A percentile compares a stretch with the other conserved stretches of the same genome.
Conservation (phyloP, 768 basidiomycete genomes). For the Suillus ampliporus region DNA sequence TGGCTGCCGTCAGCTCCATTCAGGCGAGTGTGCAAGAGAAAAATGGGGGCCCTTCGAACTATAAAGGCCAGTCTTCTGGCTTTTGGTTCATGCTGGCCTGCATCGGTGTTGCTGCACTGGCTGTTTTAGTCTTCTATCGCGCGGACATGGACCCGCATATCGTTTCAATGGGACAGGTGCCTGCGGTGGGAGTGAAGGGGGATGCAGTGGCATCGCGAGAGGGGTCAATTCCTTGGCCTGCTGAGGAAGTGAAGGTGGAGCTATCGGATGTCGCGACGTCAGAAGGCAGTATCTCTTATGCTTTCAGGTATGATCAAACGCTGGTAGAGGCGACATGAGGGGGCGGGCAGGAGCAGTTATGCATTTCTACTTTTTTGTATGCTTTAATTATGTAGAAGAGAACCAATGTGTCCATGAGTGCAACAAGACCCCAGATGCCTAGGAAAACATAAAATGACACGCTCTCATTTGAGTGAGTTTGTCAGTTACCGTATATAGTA, state of each 20-base stretch:
- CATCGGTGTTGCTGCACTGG: constrained; percentile 26
- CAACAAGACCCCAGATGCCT: no score
- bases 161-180: no score
- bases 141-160: background rate
- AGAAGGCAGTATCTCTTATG: background rate
- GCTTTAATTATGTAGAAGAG: no score
- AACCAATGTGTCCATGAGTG: no score
- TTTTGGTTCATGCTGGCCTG: constrained; percentile 45
- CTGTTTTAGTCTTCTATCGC: constrained; percentile 2
- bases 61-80: constrained; percentile 44
- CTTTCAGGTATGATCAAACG: no score
- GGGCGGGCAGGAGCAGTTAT: background rate
- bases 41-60: constrained; percentile 22
- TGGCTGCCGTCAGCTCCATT: constrained; percentile 40
- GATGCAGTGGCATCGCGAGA: no score
- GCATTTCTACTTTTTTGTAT: no score
- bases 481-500: no score
- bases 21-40: constrained; percentile 24
- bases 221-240: background rate
- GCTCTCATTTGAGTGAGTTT: no score
- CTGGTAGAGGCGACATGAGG: background rate
- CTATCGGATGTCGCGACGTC: background rate
- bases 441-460: no score
- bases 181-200: background rate
- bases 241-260: background rate